Evolutionary conservation across 75 land plant species (phyloP).

Genomic region (Isoetes taiwanensis): DNA sequence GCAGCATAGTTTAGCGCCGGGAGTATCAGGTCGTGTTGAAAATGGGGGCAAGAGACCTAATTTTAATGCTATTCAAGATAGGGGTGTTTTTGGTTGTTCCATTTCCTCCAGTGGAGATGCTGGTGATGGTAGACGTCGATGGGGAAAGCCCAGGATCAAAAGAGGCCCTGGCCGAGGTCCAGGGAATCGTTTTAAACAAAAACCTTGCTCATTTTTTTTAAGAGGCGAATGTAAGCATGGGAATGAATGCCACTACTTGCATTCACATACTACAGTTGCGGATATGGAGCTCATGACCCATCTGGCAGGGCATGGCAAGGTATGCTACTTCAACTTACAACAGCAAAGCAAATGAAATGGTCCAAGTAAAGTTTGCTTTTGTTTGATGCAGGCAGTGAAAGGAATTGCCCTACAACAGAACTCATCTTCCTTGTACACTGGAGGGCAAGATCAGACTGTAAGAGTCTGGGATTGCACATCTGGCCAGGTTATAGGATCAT

Average conservation of each 20-base stretch:
- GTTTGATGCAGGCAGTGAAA: slow-evolving; percentile 42
- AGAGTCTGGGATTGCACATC: slow-evolving; percentile 84
- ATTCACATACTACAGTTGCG: slow-evolving; percentile 50
- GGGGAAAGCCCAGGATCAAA: slow-evolving; percentile 3
- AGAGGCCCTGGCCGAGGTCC: neutral
- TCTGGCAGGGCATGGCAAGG: slow-evolving; percentile 84
- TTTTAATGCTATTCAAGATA: no score
- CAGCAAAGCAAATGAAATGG: neutral
- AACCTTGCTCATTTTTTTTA: slow-evolving; percentile 52
- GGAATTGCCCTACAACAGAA: slow-evolving; percentile 72
- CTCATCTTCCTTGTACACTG: slow-evolving; percentile 81
- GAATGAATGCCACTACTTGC: slow-evolving; percentile 60
- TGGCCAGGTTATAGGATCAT: slow-evolving; percentile 55
- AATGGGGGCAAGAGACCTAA: no score
- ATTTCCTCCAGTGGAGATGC: slow-evolving; percentile 1
- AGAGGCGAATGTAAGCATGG: slow-evolving; percentile 57
- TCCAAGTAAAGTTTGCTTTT: neutral
- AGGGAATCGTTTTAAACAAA: slow-evolving; percentile 15
- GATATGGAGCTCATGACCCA: slow-evolving; percentile 44
- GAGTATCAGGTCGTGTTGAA: slow-evolving; percentile 22
- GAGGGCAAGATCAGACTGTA: slow-evolving; percentile 72
- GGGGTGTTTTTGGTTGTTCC: slow-evolving; percentile 5
- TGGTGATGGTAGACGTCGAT: slow-evolving; percentile 10
- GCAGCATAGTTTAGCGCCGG: slow-evolving; percentile 41
- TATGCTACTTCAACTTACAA: neutral